Base-by-base conservation (phyloP, 345 rosid genomes). In the Camelina laxa region DNA sequence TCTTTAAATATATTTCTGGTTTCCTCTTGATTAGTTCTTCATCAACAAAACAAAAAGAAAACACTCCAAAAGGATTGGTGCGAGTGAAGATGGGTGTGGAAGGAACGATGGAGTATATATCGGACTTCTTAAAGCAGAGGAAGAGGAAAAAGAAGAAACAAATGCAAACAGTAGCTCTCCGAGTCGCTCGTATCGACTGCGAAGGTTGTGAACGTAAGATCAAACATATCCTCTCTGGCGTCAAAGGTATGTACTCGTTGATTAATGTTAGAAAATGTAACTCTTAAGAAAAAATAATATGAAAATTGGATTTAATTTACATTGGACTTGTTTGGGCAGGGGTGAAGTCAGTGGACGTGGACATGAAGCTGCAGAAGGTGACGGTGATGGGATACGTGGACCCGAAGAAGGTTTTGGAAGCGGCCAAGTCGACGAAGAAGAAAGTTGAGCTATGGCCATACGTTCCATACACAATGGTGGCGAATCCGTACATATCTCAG, bases 381-480 rank as follows among this genome's bases (percentile, higher is more conserved):
- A 87, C 87, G 1, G 93, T 93, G 82, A 89, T 69, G 1, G 98
- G 98, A 6, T 75, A 76, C 67, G 79, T 84, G 39, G 96, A 93
- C 1, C 65, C 84, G 1, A 85, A 87, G 81, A 87, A 80, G 56
- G 91, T 91, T 55, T 72, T 93, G 77, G 82, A 74, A 36, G 92
- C 93, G 22, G 98, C 97, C 2, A 75, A 89, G 80, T 62, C 97
- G 9, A 93, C 97, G 0, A 93, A 82, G 87, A 93, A 93, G 85
- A 91, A 87, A 80, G 95, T 89, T 55, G 98, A 93, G 87, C 47
- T 84, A 39, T 93, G 98, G 98, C 98, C 98, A 2, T 93, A 93
- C n/a, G 93, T 89, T 9, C 96, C 97, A 1, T 87, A 89, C 79
- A 71, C 66, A 35, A 53, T 89, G 65, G 98, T 86, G 69, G 74